Evolutionary conservation across 169 alveolate species (phyloP), one percentile per base, ranked within the genome.

Genomic region (Cryptosporidium bovis): DNA sequence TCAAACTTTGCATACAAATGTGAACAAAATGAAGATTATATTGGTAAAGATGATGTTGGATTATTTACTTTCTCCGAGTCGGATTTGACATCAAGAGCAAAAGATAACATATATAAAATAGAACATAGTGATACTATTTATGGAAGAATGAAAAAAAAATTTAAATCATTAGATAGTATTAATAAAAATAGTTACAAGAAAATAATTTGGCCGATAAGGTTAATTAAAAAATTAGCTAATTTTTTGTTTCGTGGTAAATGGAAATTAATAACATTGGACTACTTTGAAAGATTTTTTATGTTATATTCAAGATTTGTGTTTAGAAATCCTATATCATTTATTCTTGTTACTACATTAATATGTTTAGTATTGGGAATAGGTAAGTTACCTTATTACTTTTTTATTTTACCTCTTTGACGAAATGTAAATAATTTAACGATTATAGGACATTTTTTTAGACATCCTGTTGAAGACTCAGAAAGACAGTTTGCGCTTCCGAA

Each of bases 281-380:
- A 44, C 51, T 77, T 77, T 62, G 87, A 77, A 44, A 77, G 71
- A 27, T 77, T 77, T 77, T 77, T 77, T 29, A 77, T 77, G 87
- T 65, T 77, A 8, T 77, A 77, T 62, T 77, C 87, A 51, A 77
- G 87, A 53, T 77, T 77, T 77, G 87, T 77, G 15, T 77, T 77
- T 44, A 77, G 65, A 24, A 18, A 77, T 50, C 64, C 87, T 3
- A 1, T 77, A 27, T 68, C 71, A 40, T 56, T 77, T 24, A 77
- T 77, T 3, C 13, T 77, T 4, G 64, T 40, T 2, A 66, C 64
- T 24, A 60, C 87, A 20, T 34, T 77, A 60, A 77, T 77, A 34
- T 77, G 87, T 18, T 62, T 77, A 27, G 20, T 77, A n/a, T 62
- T 77, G 64, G 87, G 87, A 16, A 60, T 77, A 40, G 87, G 87